A percentile compares a stretch with the other conserved stretches of the same genome.
Evolutionary conservation across 345 rosid genomes (phyloP).

Genomic region (Citrus medica): DNA sequence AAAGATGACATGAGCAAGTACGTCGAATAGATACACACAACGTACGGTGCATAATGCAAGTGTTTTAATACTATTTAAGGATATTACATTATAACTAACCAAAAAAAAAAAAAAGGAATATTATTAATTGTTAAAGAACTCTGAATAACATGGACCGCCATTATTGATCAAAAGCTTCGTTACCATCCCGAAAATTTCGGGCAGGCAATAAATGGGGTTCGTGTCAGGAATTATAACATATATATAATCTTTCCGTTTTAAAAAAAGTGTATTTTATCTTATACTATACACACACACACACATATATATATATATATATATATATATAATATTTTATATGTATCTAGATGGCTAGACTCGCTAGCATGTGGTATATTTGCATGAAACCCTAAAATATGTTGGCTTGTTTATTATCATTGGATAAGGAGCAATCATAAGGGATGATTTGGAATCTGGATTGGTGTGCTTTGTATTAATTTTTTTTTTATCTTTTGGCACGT

Average conservation of each 20-base stretch:
- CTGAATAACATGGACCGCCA: background rate
- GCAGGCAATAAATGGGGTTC: background rate
- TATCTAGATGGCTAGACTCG: background rate
- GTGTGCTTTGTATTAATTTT: background rate
- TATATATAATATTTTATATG: background rate
- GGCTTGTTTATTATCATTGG: background rate
- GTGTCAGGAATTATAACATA: background rate
- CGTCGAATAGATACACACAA: background rate
- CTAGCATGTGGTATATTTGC: background rate
- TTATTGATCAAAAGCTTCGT: background rate
- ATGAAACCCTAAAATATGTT: background rate
- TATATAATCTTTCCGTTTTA: background rate
- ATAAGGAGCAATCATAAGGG: conserved; percentile 5
- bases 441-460: conserved; percentile 9
- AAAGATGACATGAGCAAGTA: background rate
- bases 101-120: background rate
- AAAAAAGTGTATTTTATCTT: background rate
- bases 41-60: background rate
- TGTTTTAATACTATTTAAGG: background rate
- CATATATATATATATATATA: too few species aligned
- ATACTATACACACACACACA: too few species aligned
- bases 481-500: conserved; percentile 3
- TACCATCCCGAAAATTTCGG: background rate
- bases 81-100: background rate
- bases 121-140: background rate